Evolutionary conservation across 2,329 filamentous ascomycete species (phyloP), one percentile per base, ranked within the genome.

Genomic region (Paecilomyces sp.): DNA sequence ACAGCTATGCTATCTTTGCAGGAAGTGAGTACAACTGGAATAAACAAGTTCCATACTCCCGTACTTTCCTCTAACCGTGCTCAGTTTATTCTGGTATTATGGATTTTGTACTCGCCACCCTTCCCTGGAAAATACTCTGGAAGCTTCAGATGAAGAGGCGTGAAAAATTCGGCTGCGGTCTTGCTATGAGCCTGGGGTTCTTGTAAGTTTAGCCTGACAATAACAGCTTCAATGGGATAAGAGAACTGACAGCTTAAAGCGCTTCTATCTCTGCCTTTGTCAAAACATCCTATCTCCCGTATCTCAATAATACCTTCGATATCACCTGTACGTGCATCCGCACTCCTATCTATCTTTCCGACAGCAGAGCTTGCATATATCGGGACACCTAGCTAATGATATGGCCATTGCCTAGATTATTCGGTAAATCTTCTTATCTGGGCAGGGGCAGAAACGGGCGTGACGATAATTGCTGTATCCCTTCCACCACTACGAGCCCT

Each of bases 401-500:
- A 53, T 12, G 6, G 24, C 55, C 11, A 34, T 18, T 22, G 25
- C 41, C 25, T 11, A 58, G 56, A 51, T 31, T 63, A 28, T 15
- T 41, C 58, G 22, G 33, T 53, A 3, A 58, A 64, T 34, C 57
- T 66, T n/a, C 62, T 68, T 9, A 68, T 70, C 54, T 72, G 67
- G 69, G 62, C 64, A 11, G 60, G 64, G 3, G 63, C 65, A 15
- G 70, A 73, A 60, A 63, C 68, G 15, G 61, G 67, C 2, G 55
- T 70, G 1, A 72, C 69, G 8, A 71, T 71, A 47, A 60, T 71
- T 12, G 68, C 69, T 9, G 62, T 63, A 11, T 71, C 65, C 1
- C 66, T 71, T 5, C 69, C 70, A 6, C 65, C 65, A 47, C 63
- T 69, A 5, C 67, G 70, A 6, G 62, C 67, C 8, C 63, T 72